Percentiles rank a stretch among this genome's conserved stretches.
These are phyloP conservation scores for Magnusiomyces fungicola DNA, from an alignment of 1,139 yeast genomes.

Conservation along the genomic window DNA sequence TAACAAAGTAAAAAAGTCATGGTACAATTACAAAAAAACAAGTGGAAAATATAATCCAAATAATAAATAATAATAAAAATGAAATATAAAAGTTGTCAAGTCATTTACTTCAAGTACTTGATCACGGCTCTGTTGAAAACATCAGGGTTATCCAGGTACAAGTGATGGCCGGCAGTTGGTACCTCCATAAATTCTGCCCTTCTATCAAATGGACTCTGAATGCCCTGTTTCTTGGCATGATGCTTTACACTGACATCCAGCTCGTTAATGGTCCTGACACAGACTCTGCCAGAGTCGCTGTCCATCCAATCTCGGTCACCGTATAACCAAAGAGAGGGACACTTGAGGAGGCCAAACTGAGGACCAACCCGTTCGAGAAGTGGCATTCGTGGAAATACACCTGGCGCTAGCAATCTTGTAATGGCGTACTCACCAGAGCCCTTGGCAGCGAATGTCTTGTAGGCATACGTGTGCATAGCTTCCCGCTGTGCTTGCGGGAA, in stretches of 20 bases:
- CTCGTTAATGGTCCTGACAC: slow-evolving; percentile 36
- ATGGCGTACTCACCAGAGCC: slow-evolving; percentile 62
- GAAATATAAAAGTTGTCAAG: background rate
- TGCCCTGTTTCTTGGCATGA: background rate
- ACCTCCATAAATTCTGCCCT: slow-evolving; percentile 40
- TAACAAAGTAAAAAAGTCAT: too few relatives aligned
- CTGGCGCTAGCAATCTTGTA: slow-evolving; percentile 58
- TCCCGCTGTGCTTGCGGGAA: slow-evolving; percentile 19
- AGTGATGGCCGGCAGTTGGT: slow-evolving; percentile 65
- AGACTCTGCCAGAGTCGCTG: slow-evolving; percentile 57
- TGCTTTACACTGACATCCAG: slow-evolving; percentile 16
- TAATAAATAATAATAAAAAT: background rate
- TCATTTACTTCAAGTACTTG: background rate
- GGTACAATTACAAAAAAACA: background rate
- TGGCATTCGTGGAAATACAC: slow-evolving; percentile 72
- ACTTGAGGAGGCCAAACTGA: slow-evolving; percentile 26
- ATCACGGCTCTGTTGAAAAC: slow-evolving; percentile 36
- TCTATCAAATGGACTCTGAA: slow-evolving; percentile 14
- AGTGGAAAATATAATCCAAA: background rate
- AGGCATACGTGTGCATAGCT: slow-evolving; percentile 48
- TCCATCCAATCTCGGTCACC: slow-evolving; percentile 91
- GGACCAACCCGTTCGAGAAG: slow-evolving; percentile 52
- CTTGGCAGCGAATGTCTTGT: slow-evolving; percentile 51
- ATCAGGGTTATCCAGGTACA: slow-evolving; percentile 64
- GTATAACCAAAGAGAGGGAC: slow-evolving; percentile 53